A percentile compares a stretch with the other conserved stretches of the same genome.
Conservation (phyloP, 495 filamentous ascomycete species). For the Xylona heveae region DNA sequence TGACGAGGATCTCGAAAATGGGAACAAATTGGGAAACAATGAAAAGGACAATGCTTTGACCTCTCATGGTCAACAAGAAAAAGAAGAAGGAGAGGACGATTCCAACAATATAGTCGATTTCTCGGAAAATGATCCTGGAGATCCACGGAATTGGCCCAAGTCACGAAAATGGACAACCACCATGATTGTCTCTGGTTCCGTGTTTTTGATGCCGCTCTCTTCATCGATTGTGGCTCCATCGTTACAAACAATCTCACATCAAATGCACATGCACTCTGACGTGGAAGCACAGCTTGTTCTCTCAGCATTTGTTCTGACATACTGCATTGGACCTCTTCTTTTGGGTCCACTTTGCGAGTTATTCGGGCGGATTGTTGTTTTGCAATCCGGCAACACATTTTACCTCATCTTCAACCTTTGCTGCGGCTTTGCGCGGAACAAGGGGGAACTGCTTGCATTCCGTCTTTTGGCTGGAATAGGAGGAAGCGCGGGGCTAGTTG, state of each 20-base stretch:
- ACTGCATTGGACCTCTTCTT: slow-evolving; percentile 33
- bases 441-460: slow-evolving; percentile 28
- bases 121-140: slow-evolving; percentile 51
- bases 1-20: too few species aligned
- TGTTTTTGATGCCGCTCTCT: slow-evolving; percentile 22
- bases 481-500: slow-evolving; percentile 28
- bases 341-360: slow-evolving; percentile 43
- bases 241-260: slow-evolving; percentile 30
- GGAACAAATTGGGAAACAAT: too few species aligned
- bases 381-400: slow-evolving; percentile 31
- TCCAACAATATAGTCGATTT: too few species aligned
- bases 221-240: slow-evolving; percentile 43
- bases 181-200: slow-evolving; percentile 22
- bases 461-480: slow-evolving; percentile 37
- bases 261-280: slow-evolving; percentile 30
- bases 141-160: slow-evolving; percentile 45
- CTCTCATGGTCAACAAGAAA: too few species aligned
- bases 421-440: slow-evolving; percentile 28
- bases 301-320: slow-evolving; percentile 23
- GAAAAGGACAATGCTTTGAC: too few species aligned
- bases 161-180: slow-evolving; percentile 43
- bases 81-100: too few species aligned
- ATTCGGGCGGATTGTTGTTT: slow-evolving; percentile 33
- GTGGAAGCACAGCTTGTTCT: background rate
- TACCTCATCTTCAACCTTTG: slow-evolving; percentile 33